Base-by-base conservation (phyloP, 352 stramenopile genomes). In the Blastocystis sp. region DNA sequence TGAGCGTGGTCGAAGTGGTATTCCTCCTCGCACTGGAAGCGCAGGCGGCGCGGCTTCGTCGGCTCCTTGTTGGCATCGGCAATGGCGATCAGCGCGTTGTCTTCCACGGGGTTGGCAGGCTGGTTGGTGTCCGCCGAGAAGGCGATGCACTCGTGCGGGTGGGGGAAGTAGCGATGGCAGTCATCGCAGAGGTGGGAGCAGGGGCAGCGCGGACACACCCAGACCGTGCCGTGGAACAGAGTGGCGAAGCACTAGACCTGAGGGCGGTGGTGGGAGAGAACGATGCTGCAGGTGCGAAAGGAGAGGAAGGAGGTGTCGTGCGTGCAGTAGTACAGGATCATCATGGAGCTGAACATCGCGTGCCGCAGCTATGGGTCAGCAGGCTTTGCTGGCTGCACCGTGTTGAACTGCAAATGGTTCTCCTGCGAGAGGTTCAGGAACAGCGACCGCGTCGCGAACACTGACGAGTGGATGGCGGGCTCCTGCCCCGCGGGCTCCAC, bases 361-460 rank as follows among this genome's bases (percentile, higher is more conserved):
- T 97, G 92, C 34, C 97, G 94, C 48, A 99, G 92, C 90, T 88
- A 88, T 4, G 10, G 3, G 4, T 62, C 7, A 76, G 24, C 24
- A 1, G 38, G 6, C 9, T 24, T 74, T 14, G 6, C 3, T 0
- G 34, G 4, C 21, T 1, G 6, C 2, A 88, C 78, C 17, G 97
- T 93, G 90, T 99, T 96, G 89, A 98, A 99, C 91, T 99, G 96
- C 91, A 99, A 99, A 90, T 99, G 96, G 90, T 98, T 99, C 34
- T 21, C 28, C 43, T 88, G 78, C 10, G 43, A 88, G 28, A 78
- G 34, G 24, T 14, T 79, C 48, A 88, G 45, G 38, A 88, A 88
- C 7, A 62, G 24, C 54, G 63, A 57, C 17, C 78, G 57, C 3
- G 28, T 88, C 34, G 79, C 78, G 19, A 88, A 76, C 17, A 71